Evolutionary conservation across 176 grass and related monocot species (phyloP).

Genomic region (Juncus effusus): DNA sequence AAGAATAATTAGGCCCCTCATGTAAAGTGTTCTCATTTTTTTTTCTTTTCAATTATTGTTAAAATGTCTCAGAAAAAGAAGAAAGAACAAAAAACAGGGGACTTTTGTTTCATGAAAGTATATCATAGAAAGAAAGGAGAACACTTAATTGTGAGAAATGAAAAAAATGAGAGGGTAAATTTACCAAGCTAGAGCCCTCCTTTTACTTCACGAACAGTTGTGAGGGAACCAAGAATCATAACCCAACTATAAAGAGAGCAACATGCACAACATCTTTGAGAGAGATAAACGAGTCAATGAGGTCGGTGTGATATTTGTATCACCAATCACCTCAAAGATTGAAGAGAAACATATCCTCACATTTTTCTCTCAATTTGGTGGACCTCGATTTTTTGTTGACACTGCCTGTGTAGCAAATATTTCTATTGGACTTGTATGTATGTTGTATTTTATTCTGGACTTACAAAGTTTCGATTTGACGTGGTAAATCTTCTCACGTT

Average conservation of each 20-base stretch:
- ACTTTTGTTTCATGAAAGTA: constrained; percentile 5
- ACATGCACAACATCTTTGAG: neutral
- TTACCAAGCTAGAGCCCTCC: constrained; percentile 14
- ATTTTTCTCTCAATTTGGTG: neutral
- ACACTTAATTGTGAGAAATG: neutral
- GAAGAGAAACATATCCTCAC: constrained; percentile 1
- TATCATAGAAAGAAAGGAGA: constrained; percentile 13
- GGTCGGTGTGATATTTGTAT: constrained; percentile 25
- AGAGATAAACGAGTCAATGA: constrained; percentile 7
- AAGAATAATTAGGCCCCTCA: no score
- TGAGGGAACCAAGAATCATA: neutral
- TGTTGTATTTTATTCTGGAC: no score
- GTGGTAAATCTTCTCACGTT: no score
- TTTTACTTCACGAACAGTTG: constrained; percentile 16
- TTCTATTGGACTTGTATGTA: no score
- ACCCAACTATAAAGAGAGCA: constrained; percentile 12
- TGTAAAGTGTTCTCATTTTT: no score
- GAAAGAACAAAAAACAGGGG: neutral
- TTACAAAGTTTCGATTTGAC: no score
- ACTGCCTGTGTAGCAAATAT: neutral
- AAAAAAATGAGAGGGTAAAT: neutral
- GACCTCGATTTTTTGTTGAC: constrained; percentile 1
- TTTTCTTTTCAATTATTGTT: no score
- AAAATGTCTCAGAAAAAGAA: no score
- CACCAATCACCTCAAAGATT: neutral